These are phyloP conservation scores for Zanthoxylum bungeanum DNA, from an alignment of 345 rosid genomes.

Conservation along the genomic window DNA sequence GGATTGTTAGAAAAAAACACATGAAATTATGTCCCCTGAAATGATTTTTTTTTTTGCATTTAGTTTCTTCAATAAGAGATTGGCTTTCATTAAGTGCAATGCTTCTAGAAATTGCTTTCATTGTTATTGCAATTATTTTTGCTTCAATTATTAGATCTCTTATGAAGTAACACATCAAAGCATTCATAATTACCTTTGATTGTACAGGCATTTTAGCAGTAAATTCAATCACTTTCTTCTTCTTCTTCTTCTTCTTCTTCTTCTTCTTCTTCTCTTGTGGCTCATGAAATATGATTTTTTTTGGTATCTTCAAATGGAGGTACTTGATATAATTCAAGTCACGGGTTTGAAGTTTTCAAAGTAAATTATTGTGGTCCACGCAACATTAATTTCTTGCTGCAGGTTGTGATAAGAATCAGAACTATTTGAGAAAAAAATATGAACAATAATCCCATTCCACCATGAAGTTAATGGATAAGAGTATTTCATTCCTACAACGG, in stretches of 20 bases:
- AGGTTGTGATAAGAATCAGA: not conserved
- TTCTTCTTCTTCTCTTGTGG: not conserved
- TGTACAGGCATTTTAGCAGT: not conserved
- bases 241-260: too few species aligned
- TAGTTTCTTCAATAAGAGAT: not conserved
- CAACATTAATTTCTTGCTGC: too few species aligned
- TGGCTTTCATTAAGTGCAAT: not conserved
- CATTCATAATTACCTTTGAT: not conserved
- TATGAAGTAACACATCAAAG: not conserved
- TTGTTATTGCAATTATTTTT: not conserved
- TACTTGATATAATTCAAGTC: not conserved
- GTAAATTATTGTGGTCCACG: conserved; percentile 5
- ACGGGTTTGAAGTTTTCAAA: conserved; percentile 14
- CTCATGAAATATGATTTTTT: not conserved
- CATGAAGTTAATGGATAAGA: too few species aligned
- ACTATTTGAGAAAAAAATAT: not conserved
- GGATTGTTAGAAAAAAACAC: not conserved
- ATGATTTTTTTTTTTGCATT: not conserved
- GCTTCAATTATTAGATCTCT: not conserved
- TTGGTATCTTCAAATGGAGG: not conserved
- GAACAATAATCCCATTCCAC: not conserved
- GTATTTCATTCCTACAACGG: too few species aligned
- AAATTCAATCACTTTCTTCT: not conserved
- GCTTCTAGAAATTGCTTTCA: not conserved
- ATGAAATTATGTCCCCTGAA: not conserved